phyloP scores from a whole-genome alignment of 2,329 filamentous ascomycete species.

The Thielaviopsis punctulata region DNA sequence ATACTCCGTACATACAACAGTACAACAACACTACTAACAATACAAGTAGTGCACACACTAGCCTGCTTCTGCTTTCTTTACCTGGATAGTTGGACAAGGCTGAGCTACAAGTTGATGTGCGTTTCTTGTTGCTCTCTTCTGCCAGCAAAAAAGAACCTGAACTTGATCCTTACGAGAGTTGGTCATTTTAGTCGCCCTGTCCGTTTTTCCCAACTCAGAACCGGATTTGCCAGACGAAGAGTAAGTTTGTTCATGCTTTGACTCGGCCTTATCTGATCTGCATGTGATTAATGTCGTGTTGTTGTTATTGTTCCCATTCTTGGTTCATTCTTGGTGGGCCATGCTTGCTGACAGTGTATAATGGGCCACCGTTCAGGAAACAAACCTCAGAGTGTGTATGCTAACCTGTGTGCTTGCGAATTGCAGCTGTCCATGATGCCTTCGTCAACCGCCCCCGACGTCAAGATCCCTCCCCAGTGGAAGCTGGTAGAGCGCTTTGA shows the following conservation, averaged over 20 bases:
- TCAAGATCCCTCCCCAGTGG: constrained; percentile 11
- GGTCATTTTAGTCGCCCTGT: background rate
- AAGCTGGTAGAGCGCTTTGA: constrained; percentile 59
- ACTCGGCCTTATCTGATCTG: too few species aligned
- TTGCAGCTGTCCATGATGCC: constrained; percentile 4
- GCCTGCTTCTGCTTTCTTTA: background rate
- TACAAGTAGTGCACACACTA: background rate
- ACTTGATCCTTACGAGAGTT: background rate
- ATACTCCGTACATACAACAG: too few species aligned
- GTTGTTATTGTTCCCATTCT: background rate
- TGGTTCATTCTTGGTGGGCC: background rate
- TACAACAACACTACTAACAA: background rate
- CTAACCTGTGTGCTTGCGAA: background rate
- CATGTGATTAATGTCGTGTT: background rate
- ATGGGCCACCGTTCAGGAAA: background rate
- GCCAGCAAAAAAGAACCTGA: background rate
- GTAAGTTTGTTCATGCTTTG: background rate
- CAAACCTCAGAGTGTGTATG: background rate
- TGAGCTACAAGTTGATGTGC: constrained; percentile 1
- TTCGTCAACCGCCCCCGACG: constrained; percentile 1
- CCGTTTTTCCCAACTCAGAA: background rate
- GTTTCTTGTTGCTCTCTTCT: background rate
- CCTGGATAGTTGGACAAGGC: constrained; percentile 4
- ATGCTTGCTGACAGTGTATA: background rate
- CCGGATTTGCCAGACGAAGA: background rate